Conservation (phyloP, 768 basidiomycete genomes). For the Pleurotus tuber-regium region DNA sequence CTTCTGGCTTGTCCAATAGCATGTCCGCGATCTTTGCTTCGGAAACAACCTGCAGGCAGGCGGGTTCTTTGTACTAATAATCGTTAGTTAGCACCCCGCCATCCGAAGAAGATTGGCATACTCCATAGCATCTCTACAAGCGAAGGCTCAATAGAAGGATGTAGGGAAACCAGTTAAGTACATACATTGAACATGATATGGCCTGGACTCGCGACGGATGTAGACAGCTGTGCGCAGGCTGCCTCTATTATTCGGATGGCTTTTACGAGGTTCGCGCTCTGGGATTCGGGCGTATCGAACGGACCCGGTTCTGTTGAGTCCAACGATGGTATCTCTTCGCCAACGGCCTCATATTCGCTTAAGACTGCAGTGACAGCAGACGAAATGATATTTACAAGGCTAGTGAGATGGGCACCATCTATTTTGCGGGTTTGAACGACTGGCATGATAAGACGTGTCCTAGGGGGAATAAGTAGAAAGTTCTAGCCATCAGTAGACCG, state of each 20-base stretch:
- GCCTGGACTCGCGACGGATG: conserved; percentile 27
- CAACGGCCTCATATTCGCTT: conserved; percentile 21
- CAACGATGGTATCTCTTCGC: conserved; percentile 28
- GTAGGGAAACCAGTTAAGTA: background rate
- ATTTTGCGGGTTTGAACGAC: background rate
- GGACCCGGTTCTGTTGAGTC: conserved; percentile 31
- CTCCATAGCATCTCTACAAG: conserved; percentile 16
- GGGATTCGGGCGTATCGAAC: conserved; percentile 26
- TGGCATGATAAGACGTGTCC: background rate
- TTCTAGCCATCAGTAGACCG: too few relatives aligned
- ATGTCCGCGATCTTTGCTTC: conserved; percentile 36
- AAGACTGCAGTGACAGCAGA: background rate
- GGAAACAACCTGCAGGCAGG: conserved; percentile 31
- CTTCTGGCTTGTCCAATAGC: conserved; percentile 32
- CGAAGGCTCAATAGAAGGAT: background rate
- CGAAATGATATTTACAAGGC: background rate
- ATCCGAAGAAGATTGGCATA: conserved; percentile 1
- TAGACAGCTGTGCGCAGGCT: conserved; percentile 32
- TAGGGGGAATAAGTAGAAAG: too few relatives aligned
- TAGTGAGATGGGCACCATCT: background rate
- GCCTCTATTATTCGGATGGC: conserved; percentile 31
- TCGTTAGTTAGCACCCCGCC: background rate
- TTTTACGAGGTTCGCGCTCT: conserved; percentile 21
- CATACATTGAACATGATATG: conserved; percentile 30
- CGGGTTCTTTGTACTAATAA: conserved; percentile 28